Base-by-base conservation (phyloP, 352 stramenopile species). In the Hyaloperonospora arabidopsidis region DNA sequence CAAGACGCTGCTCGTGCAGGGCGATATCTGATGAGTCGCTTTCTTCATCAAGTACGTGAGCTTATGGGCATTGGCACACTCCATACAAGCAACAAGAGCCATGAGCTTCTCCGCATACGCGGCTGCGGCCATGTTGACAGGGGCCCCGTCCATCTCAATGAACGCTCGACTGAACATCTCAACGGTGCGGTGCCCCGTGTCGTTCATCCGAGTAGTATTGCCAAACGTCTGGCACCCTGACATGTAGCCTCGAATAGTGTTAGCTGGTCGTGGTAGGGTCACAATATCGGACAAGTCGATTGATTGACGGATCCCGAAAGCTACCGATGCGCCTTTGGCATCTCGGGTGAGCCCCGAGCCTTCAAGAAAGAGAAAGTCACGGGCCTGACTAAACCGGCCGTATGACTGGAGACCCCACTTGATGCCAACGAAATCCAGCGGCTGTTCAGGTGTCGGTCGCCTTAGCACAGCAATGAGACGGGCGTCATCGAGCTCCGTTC, bases 321-420 rank as follows among this genome's bases (percentile, higher is more conserved):
- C 52, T n/a, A 79, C 54, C 1, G 35, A 28, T 12, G 70, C 39
- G 8, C 69, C 72, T 11, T 59, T 36, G 7, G 64, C 13, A 43
- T 79, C 66, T 28, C 55, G 60, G 22, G 53, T 64, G 34, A 79
- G 52, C 34, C 72, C 72, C 28, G 60, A 75, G 2, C 64, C 62
- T 53, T 83, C 72, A 22, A 83, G 36, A 45, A 72, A 78, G 40
- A 83, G 50, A 40, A 70, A 79, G 61, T 83, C 72, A 1, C 72
- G 72, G 1, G 60, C 39, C 11, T 71, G 57, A 19, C 57, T 63
- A 43, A 82, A 77, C 23, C 66, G 58, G 15, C 67, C 70, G 38
- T 77, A 69, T 7, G 59, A 57, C 23, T 71, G 67, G 2, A 56
- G 49, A 6, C 61, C 61, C 73, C 73, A 84, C 45, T 84, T 84